phyloP scores from a whole-genome alignment of 108 stramenopile species.

The Stephanodiscus minutulus region DNA sequence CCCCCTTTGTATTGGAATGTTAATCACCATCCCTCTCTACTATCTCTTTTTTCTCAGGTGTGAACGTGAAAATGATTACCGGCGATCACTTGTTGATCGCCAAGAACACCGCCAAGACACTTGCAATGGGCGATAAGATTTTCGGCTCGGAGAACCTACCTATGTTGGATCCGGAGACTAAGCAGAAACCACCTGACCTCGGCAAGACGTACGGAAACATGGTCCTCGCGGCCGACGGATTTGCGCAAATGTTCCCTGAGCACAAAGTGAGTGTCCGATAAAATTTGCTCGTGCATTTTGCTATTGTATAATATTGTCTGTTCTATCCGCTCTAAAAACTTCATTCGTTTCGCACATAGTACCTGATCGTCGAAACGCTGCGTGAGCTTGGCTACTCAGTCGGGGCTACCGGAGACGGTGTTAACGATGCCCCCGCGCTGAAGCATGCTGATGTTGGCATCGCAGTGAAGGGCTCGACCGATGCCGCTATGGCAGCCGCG shows the following conservation, averaged over 20 bases:
- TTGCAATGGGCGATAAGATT: conserved; percentile 68
- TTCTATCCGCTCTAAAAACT: not conserved
- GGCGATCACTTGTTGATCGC: conserved; percentile 87
- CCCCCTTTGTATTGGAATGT: not conserved
- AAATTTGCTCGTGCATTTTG: not conserved
- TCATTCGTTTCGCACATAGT: conserved; percentile 19
- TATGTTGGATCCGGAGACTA: conserved; percentile 50
- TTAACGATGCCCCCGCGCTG: conserved; percentile 81
- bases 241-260: conserved; percentile 83
- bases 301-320: too few species aligned
- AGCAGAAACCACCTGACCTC: conserved; percentile 43
- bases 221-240: conserved; percentile 48
- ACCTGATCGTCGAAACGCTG: conserved; percentile 65
- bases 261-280: conserved; percentile 54
- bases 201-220: conserved; percentile 45
- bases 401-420: conserved; percentile 80
- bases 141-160: conserved; percentile 50
- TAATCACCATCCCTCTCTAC: not conserved
- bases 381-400: conserved; percentile 53
- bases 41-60: conserved; percentile 35
- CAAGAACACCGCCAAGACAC: conserved; percentile 60
- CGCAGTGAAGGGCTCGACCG: conserved; percentile 72
- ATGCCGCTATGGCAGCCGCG: conserved; percentile 76
- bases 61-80: conserved; percentile 89
- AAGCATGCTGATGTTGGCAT: conserved; percentile 79